A percentile compares a stretch with the other conserved stretches of the same genome.
Conservation (phyloP, 192 early-diverging fungal species). For the Umbelopsis vinacea region DNA sequence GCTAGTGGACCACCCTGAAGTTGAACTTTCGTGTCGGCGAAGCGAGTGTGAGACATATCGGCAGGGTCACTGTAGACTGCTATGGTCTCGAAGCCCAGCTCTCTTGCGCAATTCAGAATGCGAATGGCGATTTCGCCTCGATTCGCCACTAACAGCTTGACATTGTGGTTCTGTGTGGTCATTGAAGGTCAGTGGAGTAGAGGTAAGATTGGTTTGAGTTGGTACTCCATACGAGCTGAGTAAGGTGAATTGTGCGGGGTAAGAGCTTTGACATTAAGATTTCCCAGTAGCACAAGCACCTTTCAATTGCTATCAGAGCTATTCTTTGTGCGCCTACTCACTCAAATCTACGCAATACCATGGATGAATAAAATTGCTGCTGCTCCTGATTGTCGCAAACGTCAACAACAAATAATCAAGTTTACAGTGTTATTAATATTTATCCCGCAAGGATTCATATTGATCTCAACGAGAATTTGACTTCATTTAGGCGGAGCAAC, state of each 20-base stretch:
- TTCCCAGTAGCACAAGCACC: no score
- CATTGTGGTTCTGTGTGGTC: constrained; percentile 24
- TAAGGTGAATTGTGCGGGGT: constrained; percentile 19
- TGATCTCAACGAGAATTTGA: no score
- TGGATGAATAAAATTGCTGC: no score
- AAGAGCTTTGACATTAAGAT: not conserved
- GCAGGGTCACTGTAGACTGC: constrained; percentile 68
- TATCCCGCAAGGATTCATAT: no score
- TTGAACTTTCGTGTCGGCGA: constrained; percentile 26
- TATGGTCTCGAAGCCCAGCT: constrained; percentile 67
- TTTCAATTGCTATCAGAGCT: no score
- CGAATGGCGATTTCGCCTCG: constrained; percentile 82
- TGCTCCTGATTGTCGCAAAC: no score
- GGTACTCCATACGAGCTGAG: constrained; percentile 3
- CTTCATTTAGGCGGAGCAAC: no score
- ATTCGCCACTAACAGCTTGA: constrained; percentile 69
- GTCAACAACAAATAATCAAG: no score
- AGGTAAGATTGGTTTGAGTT: not conserved
- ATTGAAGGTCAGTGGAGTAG: not conserved
- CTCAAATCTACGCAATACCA: no score
- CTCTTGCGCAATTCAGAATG: constrained; percentile 68
- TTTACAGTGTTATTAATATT: no score
- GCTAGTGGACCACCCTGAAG: not conserved
- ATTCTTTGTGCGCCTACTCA: no score
- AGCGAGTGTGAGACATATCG: constrained; percentile 34